Base-by-base conservation (phyloP, 208 protist genomes). In the Trypanosomatidae sp. region DNA sequence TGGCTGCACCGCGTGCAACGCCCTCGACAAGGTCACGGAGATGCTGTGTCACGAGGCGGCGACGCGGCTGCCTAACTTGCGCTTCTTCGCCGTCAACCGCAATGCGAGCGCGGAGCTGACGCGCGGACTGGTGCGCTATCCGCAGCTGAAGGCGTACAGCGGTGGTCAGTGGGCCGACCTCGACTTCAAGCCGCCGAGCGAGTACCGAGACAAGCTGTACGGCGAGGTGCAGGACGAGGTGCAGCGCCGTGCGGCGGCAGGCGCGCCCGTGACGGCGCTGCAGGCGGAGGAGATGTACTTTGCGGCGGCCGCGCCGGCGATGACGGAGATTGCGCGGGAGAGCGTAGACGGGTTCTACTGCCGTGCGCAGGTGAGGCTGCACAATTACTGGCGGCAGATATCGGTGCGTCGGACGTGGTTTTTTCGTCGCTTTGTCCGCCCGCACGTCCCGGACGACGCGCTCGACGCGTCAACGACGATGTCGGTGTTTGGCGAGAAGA, bases 271-370 rank as follows among this genome's bases (percentile, higher is more conserved):
- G 32, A 90, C 72, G 2, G 81, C 81, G 21, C 68, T 86, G 25
- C 70, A 90, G 59, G 61, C 81, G 50, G 76, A 90, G 53, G 81
- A 90, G 59, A 90, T 90, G 81, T 90, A 90, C 48, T 90, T 77
- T 43, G 78, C 75, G 4, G 68, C 68, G 0, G 62, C 81, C 3
- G 81, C 71, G 1, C 75, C 81, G 8, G 68, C 81, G 1, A 90
- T 90, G 71, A 23, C 74, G 35, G 42, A 82, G 51, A 68, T 86
- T 18, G 61, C 74, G n/a, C 69, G 86, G 50, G 73, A 86, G 52
- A 82, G 74, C 22, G 44, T 90, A 1, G 48, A 70, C 32, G 27
- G 37, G 1, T 90, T 78, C 53, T 90, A 90, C 51, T 50, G 46
- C 38, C 76, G 80, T 56, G 58, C 81, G 42, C 76, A 86, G 56